Base-by-base conservation (phyloP, 208 protist species). In the Porcisia deanei region DNA sequence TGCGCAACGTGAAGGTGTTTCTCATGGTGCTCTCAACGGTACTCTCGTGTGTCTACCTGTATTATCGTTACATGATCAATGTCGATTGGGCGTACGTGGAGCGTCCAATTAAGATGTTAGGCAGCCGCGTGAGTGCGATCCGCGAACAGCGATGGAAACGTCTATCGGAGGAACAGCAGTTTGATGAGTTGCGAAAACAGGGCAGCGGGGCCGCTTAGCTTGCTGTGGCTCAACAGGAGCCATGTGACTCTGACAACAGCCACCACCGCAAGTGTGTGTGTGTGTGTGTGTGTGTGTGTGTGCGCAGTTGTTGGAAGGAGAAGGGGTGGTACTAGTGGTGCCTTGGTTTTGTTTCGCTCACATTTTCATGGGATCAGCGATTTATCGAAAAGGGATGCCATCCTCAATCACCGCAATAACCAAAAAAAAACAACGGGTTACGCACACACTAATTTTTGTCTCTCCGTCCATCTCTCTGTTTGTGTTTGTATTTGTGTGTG, bases 61-160 rank as follows among this genome's bases (percentile, higher is more conserved):
- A 97, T 83, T 96, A 95, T 69, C 86, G 89, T 41, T 97, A 97
- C 68, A 96, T 97, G 79, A 88, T 97, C 54, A 96, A 94, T 73
- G 80, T 88, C 16, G 89, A 97, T n/a, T 96, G 85, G 77, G 80
- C 76, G 14, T 97, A 97, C 72, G 83, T 95, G 59, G 81, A 91
- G 80, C 80, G 85, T 67, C 91, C 93, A 16, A 80, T 97, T 41
- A 90, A 85, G 43, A 54, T 94, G 41, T 70, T 94, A 41, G 93
- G 93, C 14, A 97, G 93, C 76, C 88, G 85, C 6, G 81, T 92
- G 66, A 75, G 84, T n/a, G 85, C 85, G 39, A 67, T 94, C 47
- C 86, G 84, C 39, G 91, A 94, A 57, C 53, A 91, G 61, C 84
- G 85, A 3, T 91, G 82, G 86, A 77, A 85, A 39, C 34, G 49